Conservation (phyloP, 2,329 filamentous ascomycete genomes). For the Hypoxylon sp. region DNA sequence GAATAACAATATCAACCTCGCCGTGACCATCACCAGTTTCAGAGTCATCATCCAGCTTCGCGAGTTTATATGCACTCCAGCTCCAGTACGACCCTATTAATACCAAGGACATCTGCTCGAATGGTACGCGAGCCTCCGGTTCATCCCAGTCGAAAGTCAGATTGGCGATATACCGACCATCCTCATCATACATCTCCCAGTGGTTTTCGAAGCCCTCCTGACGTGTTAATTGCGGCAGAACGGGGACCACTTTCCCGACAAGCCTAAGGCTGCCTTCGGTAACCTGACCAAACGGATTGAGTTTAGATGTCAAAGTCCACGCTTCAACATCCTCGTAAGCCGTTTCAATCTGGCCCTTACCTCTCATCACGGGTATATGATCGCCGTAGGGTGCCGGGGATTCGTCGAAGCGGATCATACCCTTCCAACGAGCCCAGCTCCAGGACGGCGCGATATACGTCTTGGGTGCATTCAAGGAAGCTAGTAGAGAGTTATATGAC, state of each 20-base stretch:
- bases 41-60: background rate
- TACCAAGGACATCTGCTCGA: conserved; percentile 7
- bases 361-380: conserved; percentile 2
- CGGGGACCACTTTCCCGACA: background rate
- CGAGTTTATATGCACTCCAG: conserved; percentile 8
- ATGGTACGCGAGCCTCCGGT: background rate
- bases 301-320: background rate
- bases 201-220: conserved; percentile 9
- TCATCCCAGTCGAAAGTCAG: conserved; percentile 16
- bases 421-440: conserved; percentile 22
- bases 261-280: conserved; percentile 2
- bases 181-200: conserved; percentile 8
- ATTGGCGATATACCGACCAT: conserved; percentile 1
- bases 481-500: background rate
- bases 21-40: background rate
- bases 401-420: conserved; percentile 8
- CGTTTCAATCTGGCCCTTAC: background rate
- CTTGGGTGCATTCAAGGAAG: background rate
- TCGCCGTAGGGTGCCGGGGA: conserved; percentile 2
- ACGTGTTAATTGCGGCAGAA: background rate
- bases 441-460: conserved; percentile 18
- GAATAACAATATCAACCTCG: background rate
- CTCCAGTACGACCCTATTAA: conserved; percentile 12
- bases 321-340: background rate
- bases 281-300: conserved; percentile 11